Evolutionary conservation across 2,329 filamentous ascomycete genomes (phyloP).

Genomic region (Knoxdaviesia capensis): DNA sequence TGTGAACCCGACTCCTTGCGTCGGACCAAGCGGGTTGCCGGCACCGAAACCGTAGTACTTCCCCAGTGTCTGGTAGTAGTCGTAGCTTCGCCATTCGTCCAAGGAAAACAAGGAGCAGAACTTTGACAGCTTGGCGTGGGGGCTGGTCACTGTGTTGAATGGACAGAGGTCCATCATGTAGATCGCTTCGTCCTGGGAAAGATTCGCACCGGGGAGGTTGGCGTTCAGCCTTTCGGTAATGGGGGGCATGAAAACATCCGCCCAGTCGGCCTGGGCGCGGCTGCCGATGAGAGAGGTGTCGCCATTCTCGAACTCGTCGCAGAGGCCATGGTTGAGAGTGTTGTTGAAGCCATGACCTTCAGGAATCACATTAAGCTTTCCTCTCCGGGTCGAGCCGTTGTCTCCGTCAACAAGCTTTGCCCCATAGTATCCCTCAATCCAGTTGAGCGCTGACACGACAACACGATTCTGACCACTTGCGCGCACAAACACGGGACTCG

Average conservation of each 20-base stretch:
- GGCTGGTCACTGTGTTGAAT: constrained; percentile 55
- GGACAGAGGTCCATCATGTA: constrained; percentile 79
- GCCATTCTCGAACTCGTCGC: constrained; percentile 47
- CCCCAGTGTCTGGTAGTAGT: constrained; percentile 59
- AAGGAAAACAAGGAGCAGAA: constrained; percentile 62
- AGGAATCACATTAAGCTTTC: constrained; percentile 44
- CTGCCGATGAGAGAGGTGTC: constrained; percentile 24
- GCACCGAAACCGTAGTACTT: constrained; percentile 72
- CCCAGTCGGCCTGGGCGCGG: constrained; percentile 35
- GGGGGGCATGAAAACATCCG: constrained; percentile 39
- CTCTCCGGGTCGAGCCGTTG: constrained; percentile 18
- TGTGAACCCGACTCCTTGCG: constrained; percentile 70
- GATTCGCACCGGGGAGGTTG: constrained; percentile 45
- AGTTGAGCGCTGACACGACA: constrained; percentile 54
- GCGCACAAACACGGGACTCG: constrained; percentile 39
- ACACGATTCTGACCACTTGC: constrained; percentile 51
- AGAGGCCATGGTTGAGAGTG: constrained; percentile 57
- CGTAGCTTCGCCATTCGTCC: constrained; percentile 57
- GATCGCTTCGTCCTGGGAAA: constrained; percentile 42
- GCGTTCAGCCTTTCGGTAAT: constrained; percentile 51
- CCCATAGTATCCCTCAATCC: constrained; percentile 50
- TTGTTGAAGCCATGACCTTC: constrained; percentile 55
- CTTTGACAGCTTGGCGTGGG: constrained; percentile 31
- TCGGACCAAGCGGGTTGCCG: constrained; percentile 61
- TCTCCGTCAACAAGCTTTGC: constrained; percentile 18